Percentiles rank a stretch among this genome's conserved stretches.
phyloP scores from a whole-genome alignment of 768 basidiomycete species.

The Mycena belliarum region DNA sequence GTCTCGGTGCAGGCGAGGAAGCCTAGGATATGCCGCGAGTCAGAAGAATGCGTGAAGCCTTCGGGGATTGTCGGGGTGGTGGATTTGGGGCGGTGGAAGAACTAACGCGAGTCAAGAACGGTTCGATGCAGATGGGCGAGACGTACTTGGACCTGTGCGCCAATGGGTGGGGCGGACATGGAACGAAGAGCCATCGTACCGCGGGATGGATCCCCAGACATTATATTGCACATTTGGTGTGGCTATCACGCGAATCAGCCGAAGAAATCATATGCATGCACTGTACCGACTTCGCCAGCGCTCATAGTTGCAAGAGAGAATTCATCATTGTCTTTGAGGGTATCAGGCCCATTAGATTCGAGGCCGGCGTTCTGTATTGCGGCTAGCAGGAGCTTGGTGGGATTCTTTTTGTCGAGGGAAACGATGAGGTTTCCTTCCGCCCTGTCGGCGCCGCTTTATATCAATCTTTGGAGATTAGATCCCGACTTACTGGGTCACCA shows the following conservation, averaged over 20 bases:
- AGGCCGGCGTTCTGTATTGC: slow-evolving; percentile 46
- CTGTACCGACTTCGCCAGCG: slow-evolving; percentile 30
- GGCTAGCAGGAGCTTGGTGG: slow-evolving; percentile 58
- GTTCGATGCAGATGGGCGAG: background rate
- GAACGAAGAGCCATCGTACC: slow-evolving; percentile 66
- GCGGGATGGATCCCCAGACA: slow-evolving; percentile 70
- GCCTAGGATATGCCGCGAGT: slow-evolving; percentile 6
- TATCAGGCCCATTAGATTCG: slow-evolving; percentile 26
- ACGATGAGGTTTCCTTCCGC: slow-evolving; percentile 76
- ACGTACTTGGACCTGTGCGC: slow-evolving; percentile 50
- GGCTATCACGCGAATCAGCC: slow-evolving; percentile 31
- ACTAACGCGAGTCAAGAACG: slow-evolving; percentile 29
- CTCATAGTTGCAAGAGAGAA: slow-evolving; percentile 50
- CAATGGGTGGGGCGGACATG: slow-evolving; percentile 48
- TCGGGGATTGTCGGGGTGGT: slow-evolving; percentile 1
- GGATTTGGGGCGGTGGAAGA: slow-evolving; percentile 40
- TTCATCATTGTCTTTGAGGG: slow-evolving; percentile 53
- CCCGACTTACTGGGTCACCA: slow-evolving; percentile 52
- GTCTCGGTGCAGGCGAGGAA: slow-evolving; percentile 26
- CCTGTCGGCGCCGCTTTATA: slow-evolving; percentile 33
- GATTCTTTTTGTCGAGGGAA: slow-evolving; percentile 55
- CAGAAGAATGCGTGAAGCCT: slow-evolving; percentile 1
- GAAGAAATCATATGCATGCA: background rate
- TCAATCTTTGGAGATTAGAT: background rate
- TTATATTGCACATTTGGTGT: slow-evolving; percentile 54